Evolutionary conservation across 129 eudicot species (phyloP), one percentile per base, ranked within the genome.

Genomic region (Glebionis coronaria): DNA sequence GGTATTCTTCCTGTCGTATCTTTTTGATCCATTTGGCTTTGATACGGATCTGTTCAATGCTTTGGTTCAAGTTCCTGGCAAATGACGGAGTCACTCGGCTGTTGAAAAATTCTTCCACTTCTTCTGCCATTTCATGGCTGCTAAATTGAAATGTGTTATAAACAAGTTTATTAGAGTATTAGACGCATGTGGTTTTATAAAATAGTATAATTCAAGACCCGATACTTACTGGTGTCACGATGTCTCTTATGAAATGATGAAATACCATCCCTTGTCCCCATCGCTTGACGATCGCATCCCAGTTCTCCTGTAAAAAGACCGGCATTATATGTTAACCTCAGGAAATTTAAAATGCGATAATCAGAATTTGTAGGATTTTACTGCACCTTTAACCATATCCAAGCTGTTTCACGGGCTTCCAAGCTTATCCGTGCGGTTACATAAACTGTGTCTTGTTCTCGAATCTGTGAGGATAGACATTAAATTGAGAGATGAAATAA

Each of bases 321-420:
- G n/a, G n/a, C n/a, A 35, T 35, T 35, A 10, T 62, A 23, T 51
- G 5, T 15, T 12, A 9, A 11, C 42, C 42, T 35, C 27, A n/a
- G 52, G 42, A 42, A 25, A 42, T 44, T 46, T 16, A 63, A 12
- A 4, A 35, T 38, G 12, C 40, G 42, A 23, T 25, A 3, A 65
- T 73, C 9, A 44, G 23, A 53, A 54, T 38, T 2, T 23, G 19
- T 10, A 59, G 50, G 52, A 29, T 14, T 71, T 19, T 47, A 25
- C 60, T 18, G 11, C 68, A 83, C 84, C 84, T 83, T 79, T 53
- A 80, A 55, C 84, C 84, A 79, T 42, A 56, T 63, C 82, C 88
- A 79, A 15, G 84, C 80, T 15, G 78, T 65, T 75, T 83, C 78
- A 73, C 78, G 79, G 28, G 77, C 82, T 76, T 80, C 84, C 52